Evolutionary conservation across 176 grass and related monocot genomes (phyloP), one percentile per base, ranked within the genome.

Genomic region (Carex scoparia): DNA sequence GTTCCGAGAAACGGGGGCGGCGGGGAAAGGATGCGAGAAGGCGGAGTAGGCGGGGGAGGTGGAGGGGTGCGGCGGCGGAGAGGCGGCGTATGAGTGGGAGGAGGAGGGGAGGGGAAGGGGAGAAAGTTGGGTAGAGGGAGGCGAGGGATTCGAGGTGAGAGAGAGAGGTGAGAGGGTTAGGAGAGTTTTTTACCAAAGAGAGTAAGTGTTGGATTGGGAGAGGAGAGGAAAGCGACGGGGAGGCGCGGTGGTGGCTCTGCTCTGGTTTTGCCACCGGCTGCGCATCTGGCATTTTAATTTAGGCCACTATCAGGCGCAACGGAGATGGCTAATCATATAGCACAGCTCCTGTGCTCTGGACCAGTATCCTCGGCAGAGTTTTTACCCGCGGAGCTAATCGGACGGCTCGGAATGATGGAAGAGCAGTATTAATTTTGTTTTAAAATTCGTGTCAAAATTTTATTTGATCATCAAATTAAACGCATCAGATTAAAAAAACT

Each of bases 51-150:
- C 55, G 86, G 69, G 61, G 87, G 27, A 90, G 92, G 84, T 67
- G 90, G 33, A 84, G 49, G 7, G 85, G 89, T 38, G 90, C 57
- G 63, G 87, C 51, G 83, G 82, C 40, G 83, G 94, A 88, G 81
- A 96, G 84, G 82, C 83, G 87, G 84, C 92, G 92, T 69, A 94
- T 90, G 78, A 94, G 90, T 85, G 88, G 91, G 89, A 95, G 90
- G 87, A 98, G 90, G 87, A 94, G 87, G 69, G 90, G 75, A 61
- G 86, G 87, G 30, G 92, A 88, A 19, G 88, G 86, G 15, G 90
- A 56, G 78, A 87, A 94, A 57, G 67, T 61, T 15, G 87, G 87
- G 85, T 85, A 72, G 75, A 87, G 86, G 37, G 85, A 33, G 42
- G 86, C 56, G 27, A 94, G 90, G 78, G 79, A 44, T 67, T 89